Evolutionary conservation across 345 rosid genomes (phyloP), one percentile per base, ranked within the genome.

Genomic region (Raphanus raphanistrum): DNA sequence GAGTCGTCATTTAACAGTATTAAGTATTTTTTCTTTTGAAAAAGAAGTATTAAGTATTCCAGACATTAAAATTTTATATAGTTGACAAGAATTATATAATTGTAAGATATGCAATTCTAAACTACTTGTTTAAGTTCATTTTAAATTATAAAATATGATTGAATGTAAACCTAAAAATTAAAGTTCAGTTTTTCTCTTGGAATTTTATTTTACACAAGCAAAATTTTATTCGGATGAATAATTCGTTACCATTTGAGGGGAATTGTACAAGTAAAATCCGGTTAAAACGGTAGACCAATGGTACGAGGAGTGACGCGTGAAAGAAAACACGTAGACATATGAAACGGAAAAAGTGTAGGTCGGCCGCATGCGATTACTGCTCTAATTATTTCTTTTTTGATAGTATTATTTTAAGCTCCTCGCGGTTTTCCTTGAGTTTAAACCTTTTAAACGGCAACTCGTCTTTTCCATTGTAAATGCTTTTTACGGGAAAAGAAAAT

Each of bases 271-370:
- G 4, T 38, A 38, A 9, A 38, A 38, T 12, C 45, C 45, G 86
- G 81, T 76, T 82, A 66, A 76, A 31, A 79, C 82, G 83, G 88
- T 83, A 70, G 28, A 35, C 31, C 67, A 63, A 35, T 5, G 17
- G 66, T 16, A 38, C 71, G 76, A 71, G 60, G 71, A 71, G n/a
- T 10, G 76, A 66, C 71, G 76, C 68, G 63, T 68, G 26, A 48
- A 43, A 12, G 59, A 3, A 43, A 63, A 74, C 84, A 84, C 87
- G 86, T 84, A 78, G 78, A 84, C 86, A 82, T 84, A 77, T 75
- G 70, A 31, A 15, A 21, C 32, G 11, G n/a, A 71, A 76, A 59
- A 16, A 7, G 62, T 26, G 21, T 58, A 26, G 68, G 66, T 75
- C 76, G 73, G 58, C 63, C 58, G 73, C 83, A 81, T 79, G 70